phyloP scores from a whole-genome alignment of 1,139 yeast species.

The Saccharomyces hybrid region DNA sequence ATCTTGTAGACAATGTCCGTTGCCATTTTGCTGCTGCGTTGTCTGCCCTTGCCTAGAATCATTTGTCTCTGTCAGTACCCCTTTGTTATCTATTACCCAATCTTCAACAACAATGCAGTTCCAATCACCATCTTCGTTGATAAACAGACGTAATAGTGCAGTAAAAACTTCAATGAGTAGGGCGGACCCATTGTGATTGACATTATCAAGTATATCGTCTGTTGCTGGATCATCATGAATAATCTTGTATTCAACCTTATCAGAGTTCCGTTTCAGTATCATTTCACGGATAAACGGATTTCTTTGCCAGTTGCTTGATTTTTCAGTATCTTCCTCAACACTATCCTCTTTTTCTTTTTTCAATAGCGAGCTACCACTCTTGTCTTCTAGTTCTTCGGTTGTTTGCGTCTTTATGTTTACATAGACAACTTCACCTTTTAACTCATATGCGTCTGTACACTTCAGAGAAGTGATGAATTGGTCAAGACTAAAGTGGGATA shows the following conservation, averaged over 20 bases:
- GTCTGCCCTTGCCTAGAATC: background rate
- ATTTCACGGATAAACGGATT: slow-evolving; percentile 15
- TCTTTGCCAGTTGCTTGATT: slow-evolving; percentile 8
- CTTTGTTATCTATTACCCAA: slow-evolving; percentile 12
- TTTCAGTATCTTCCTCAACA: background rate
- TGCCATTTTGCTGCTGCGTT: background rate
- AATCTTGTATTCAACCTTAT: slow-evolving; percentile 15
- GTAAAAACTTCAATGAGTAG: slow-evolving; percentile 26
- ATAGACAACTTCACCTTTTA: slow-evolving; percentile 27
- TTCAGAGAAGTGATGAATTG: slow-evolving; percentile 26
- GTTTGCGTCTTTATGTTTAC: slow-evolving; percentile 30
- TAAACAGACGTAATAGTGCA: slow-evolving; percentile 24
- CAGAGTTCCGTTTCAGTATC: slow-evolving; percentile 13
- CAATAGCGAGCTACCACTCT: background rate
- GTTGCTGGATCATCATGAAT: slow-evolving; percentile 26
- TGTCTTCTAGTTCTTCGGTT: slow-evolving; percentile 7
- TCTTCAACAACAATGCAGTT: slow-evolving; percentile 31
- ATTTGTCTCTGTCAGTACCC: background rate
- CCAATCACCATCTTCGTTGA: slow-evolving; percentile 33
- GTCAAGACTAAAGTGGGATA: slow-evolving; percentile 27
- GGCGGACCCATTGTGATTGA: slow-evolving; percentile 22
- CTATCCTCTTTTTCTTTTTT: background rate
- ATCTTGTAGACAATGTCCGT: slow-evolving; percentile 7
- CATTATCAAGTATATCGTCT: slow-evolving; percentile 31
- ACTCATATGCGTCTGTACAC: slow-evolving; percentile 25